These are phyloP conservation scores for Cystoisospora suis DNA, from an alignment of 169 alveolate species.

Conservation along the genomic window DNA sequence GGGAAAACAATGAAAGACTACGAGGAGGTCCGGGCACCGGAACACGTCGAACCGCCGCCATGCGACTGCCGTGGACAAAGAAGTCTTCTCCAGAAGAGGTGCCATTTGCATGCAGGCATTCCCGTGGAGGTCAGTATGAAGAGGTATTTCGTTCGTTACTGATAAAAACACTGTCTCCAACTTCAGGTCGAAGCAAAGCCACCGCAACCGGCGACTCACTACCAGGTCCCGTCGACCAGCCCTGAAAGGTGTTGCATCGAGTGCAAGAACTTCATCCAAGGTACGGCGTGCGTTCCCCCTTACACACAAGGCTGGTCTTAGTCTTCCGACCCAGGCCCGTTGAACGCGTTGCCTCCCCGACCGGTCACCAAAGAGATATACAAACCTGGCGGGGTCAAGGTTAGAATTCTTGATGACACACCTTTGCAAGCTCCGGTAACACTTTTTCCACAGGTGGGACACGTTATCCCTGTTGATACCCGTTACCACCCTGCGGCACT, in stretches of 20 bases:
- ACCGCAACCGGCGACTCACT: constrained; percentile 37
- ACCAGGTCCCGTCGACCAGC: constrained; percentile 39
- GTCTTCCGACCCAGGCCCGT: not conserved
- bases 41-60: constrained; percentile 51
- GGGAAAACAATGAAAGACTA: constrained; percentile 51
- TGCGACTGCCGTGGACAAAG: constrained; percentile 45
- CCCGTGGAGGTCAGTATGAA: not conserved
- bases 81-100: not conserved
- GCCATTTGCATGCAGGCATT: not conserved
- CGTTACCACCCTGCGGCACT: constrained; percentile 4
- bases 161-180: not conserved
- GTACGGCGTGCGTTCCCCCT: not conserved
- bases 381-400: not conserved
- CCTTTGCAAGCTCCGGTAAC: not conserved
- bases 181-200: constrained; percentile 33
- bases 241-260: constrained; percentile 37
- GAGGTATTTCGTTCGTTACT: not conserved
- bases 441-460: constrained; percentile 23
- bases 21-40: constrained; percentile 41
- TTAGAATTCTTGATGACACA: not conserved
- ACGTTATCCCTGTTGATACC: constrained; percentile 35
- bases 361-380: not conserved
- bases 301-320: not conserved
- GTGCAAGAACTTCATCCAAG: constrained; percentile 28
- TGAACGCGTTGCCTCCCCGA: not conserved